These are phyloP conservation scores for Tolypocladium capitatum DNA, from an alignment of 2,329 filamentous ascomycete species.

Conservation along the genomic window DNA sequence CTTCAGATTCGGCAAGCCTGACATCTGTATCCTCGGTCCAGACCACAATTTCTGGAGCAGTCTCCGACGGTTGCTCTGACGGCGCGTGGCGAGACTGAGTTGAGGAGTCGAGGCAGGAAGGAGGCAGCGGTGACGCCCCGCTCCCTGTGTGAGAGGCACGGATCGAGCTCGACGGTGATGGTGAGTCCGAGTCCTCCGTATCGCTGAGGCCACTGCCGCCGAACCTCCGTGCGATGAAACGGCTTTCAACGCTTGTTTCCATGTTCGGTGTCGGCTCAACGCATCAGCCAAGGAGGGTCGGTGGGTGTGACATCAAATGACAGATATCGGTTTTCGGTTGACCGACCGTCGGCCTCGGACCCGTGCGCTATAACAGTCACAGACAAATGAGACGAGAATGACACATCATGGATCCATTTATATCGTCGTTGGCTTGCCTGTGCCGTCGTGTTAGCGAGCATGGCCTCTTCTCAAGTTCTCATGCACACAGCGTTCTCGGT, in stretches of 20 bases:
- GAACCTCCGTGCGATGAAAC: background rate
- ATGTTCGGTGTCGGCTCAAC: background rate
- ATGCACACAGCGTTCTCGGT: constrained; percentile 1
- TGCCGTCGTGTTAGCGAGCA: constrained; percentile 3
- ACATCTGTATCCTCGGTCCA: constrained; percentile 28
- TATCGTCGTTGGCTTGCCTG: background rate
- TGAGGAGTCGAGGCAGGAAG: constrained; percentile 7
- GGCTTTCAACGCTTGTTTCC: background rate
- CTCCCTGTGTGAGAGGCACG: background rate
- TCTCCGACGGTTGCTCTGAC: constrained; percentile 20
- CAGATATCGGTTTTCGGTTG: background rate
- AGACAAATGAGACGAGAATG: constrained; percentile 11
- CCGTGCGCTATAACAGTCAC: constrained; percentile 8
- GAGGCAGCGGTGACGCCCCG: background rate
- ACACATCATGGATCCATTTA: constrained; percentile 10
- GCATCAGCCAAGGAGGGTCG: background rate
- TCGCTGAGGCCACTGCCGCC: constrained; percentile 1
- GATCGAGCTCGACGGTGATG: background rate
- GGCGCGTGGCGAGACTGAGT: constrained; percentile 16
- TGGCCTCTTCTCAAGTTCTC: constrained; percentile 1
- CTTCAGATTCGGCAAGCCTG: constrained; percentile 10
- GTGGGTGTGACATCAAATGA: background rate
- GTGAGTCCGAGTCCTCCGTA: constrained; percentile 6
- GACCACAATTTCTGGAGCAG: constrained; percentile 29
- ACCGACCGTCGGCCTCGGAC: background rate